phyloP scores from a whole-genome alignment of 1,284 basidiomycete genomes.

The Apiotrichum siamense region DNA sequence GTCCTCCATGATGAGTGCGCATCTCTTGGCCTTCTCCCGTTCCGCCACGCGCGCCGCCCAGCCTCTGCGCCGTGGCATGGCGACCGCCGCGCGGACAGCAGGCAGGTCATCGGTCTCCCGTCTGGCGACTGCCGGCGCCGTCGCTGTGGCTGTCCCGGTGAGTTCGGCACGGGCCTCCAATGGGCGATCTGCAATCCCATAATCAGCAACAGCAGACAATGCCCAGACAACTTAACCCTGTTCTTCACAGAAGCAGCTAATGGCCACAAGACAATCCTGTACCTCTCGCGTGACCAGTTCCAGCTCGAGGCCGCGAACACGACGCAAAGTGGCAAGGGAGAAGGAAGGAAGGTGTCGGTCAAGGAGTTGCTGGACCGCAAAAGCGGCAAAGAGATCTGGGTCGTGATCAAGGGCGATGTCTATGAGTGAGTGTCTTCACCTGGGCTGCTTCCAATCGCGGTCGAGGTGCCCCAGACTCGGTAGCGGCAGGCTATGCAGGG shows the following conservation, averaged over 20 bases:
- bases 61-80: background rate
- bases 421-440: slow-evolving; percentile 41
- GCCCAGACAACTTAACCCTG: background rate
- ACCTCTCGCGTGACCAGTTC: slow-evolving; percentile 1
- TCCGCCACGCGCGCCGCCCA: background rate
- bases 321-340: slow-evolving; percentile 2
- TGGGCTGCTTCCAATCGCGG: too few species aligned
- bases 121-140: slow-evolving; percentile 1
- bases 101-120: background rate
- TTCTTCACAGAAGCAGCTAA: background rate
- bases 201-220: too few species aligned
- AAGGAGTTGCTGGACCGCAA: slow-evolving; percentile 31
- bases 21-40: background rate
- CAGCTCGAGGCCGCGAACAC: slow-evolving; percentile 1
- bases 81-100: background rate
- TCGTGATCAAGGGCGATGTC: slow-evolving; percentile 42
- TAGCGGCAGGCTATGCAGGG: too few species aligned
- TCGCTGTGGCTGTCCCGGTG: slow-evolving; percentile 7
- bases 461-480: too few species aligned
- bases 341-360: slow-evolving; percentile 19
- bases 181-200: background rate
- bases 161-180: background rate
- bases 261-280: slow-evolving; percentile 8
- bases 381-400: slow-evolving; percentile 35
- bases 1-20: background rate